These are phyloP conservation scores for Cordyceps farinosa DNA, from an alignment of 2,329 filamentous ascomycete species.

Conservation along the genomic window DNA sequence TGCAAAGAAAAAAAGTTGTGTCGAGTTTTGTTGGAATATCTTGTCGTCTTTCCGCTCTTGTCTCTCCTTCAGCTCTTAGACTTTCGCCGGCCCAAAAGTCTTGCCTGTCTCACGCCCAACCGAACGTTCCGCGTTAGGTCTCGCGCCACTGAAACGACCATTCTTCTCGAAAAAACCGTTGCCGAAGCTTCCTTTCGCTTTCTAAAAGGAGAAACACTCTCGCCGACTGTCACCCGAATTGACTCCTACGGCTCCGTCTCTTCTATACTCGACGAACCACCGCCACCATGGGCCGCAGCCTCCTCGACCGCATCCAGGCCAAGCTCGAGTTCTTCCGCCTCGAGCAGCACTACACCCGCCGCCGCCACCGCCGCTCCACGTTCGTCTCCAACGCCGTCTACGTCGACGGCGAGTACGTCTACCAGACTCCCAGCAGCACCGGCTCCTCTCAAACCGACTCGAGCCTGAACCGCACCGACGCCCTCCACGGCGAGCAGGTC, in stretches of 20 bases:
- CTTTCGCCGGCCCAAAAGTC: not conserved
- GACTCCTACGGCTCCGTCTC: not conserved
- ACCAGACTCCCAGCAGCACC: conserved; percentile 60
- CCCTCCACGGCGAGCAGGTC: conserved; percentile 35
- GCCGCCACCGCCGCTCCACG: conserved; percentile 79
- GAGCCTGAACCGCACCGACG: conserved; percentile 34
- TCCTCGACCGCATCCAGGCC: conserved; percentile 59
- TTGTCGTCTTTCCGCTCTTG: not conserved
- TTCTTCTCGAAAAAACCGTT: not conserved
- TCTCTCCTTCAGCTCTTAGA: conserved; percentile 11
- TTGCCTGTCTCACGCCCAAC: conserved; percentile 6
- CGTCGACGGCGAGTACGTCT: conserved; percentile 93
- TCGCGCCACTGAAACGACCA: not conserved
- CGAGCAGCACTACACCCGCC: conserved; percentile 90
- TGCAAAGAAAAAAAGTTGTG: not conserved
- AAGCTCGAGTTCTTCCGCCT: conserved; percentile 89
- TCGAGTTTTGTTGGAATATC: not conserved
- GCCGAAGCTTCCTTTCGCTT: not conserved
- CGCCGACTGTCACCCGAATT: not conserved
- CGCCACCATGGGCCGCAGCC: conserved; percentile 43
- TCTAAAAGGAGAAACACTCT: not conserved
- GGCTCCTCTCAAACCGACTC: conserved; percentile 50
- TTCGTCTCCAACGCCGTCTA: conserved; percentile 88
- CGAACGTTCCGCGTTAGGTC: conserved; percentile 1
- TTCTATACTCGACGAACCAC: not conserved